phyloP scores from a whole-genome alignment of 768 basidiomycete species.

The Collybia sp. region DNA sequence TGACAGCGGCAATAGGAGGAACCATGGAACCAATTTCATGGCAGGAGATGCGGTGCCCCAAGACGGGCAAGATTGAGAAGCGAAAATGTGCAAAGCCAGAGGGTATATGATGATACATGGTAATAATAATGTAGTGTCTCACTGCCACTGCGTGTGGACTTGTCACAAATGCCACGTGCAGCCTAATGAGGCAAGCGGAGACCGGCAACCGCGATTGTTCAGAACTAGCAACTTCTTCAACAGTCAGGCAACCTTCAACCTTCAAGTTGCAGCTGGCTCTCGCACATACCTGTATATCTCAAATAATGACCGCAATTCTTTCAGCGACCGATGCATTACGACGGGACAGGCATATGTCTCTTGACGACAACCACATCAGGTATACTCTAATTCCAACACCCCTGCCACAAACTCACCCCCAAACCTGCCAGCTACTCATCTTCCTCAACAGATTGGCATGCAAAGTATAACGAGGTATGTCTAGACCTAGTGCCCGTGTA shows the following conservation, averaged over 20 bases:
- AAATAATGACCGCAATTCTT: constrained; percentile 60
- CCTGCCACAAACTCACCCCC: constrained; percentile 11
- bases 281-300: too few species aligned
- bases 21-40: constrained; percentile 85
- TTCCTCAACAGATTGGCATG: constrained; percentile 63
- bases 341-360: constrained; percentile 54
- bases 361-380: constrained; percentile 66
- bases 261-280: too few species aligned
- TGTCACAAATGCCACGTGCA: background rate
- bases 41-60: constrained; percentile 88
- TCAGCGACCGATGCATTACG: constrained; percentile 53
- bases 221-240: too few species aligned
- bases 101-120: constrained; percentile 45
- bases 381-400: constrained; percentile 23
- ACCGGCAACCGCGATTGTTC: background rate
- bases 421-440: constrained; percentile 43
- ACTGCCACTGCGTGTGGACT: background rate
- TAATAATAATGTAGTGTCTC: background rate
- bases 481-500: background rate
- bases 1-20: constrained; percentile 41
- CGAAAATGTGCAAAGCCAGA: constrained; percentile 88
- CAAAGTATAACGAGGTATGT: constrained; percentile 68
- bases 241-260: too few species aligned
- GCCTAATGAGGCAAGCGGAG: background rate
- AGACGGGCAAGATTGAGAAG: constrained; percentile 73